These are phyloP conservation scores for Colletotrichum falcatum DNA, from an alignment of 2,329 filamentous ascomycete genomes.

Conservation along the genomic window DNA sequence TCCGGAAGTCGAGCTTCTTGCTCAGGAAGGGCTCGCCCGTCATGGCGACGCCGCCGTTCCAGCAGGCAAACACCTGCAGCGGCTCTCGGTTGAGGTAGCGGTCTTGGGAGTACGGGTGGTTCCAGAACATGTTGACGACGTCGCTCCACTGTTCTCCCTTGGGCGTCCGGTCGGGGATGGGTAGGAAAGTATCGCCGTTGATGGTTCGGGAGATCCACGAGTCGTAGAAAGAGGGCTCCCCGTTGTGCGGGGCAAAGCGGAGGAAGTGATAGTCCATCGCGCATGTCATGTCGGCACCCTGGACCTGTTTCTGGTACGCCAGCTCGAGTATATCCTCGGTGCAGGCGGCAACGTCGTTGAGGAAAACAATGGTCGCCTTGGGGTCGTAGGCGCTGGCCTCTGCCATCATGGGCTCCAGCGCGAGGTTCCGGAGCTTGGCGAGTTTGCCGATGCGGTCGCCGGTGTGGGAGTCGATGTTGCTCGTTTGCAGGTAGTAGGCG, in stretches of 20 bases:
- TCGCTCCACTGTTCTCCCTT: constrained; percentile 60
- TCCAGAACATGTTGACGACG: constrained; percentile 66
- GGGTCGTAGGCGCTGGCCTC: constrained; percentile 42
- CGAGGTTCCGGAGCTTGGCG: constrained; percentile 64
- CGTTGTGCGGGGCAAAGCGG: constrained; percentile 43
- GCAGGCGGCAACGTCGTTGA: constrained; percentile 67
- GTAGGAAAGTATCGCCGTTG: constrained; percentile 66
- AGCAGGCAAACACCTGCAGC: constrained; percentile 71
- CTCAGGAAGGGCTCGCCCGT: constrained; percentile 59
- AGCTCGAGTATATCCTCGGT: constrained; percentile 63
- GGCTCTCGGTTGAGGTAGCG: constrained; percentile 55
- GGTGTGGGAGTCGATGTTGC: constrained; percentile 56
- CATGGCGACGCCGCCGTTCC: constrained; percentile 68
- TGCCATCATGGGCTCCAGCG: constrained; percentile 59
- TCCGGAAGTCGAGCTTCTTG: constrained; percentile 57
- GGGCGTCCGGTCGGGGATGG: constrained; percentile 54
- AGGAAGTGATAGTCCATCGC: constrained; percentile 68
- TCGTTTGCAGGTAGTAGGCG: constrained; percentile 57
- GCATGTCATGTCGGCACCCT: constrained; percentile 68
- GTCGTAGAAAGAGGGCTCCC: constrained; percentile 65
- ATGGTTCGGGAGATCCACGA: constrained; percentile 65
- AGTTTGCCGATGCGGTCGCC: constrained; percentile 60
- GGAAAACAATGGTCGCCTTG: constrained; percentile 60
- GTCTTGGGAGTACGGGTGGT: constrained; percentile 52
- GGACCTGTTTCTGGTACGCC: constrained; percentile 59